Evolutionary conservation across 345 rosid species (phyloP).

Genomic region (Boechera divaricarpa): DNA sequence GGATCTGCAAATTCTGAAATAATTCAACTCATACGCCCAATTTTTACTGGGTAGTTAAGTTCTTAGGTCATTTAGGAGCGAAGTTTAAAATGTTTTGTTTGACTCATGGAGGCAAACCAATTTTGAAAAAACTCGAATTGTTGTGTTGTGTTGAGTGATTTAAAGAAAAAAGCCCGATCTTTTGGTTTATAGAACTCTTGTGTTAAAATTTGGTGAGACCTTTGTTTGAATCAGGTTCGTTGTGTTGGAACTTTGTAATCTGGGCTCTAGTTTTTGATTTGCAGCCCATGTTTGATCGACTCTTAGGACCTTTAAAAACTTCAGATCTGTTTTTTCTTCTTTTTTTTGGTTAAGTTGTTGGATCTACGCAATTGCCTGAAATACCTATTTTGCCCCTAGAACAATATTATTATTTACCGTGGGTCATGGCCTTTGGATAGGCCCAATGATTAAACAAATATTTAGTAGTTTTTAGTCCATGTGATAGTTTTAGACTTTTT

Average conservation of each 20-base stretch:
- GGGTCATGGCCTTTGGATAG: slow-evolving; percentile 27
- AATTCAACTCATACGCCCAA: background rate
- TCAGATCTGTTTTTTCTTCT: slow-evolving; percentile 28
- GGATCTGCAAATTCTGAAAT: background rate
- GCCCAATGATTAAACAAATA: slow-evolving; percentile 13
- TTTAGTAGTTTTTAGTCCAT: background rate
- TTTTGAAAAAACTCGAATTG: slow-evolving; percentile 8
- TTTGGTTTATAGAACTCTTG: background rate
- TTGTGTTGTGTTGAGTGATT: background rate
- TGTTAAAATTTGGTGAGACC: background rate
- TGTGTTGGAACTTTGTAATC: background rate
- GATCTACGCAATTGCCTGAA: background rate
- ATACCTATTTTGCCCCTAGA: slow-evolving; percentile 27
- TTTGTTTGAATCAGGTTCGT: background rate
- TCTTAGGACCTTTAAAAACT: slow-evolving; percentile 15
- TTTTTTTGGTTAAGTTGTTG: background rate
- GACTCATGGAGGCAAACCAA: slow-evolving; percentile 33
- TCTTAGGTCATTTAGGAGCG: background rate
- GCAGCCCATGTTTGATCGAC: slow-evolving; percentile 43
- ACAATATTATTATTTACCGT: background rate
- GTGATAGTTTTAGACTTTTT: background rate
- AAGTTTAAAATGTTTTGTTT: background rate
- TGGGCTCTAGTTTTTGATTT: slow-evolving; percentile 38
- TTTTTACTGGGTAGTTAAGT: slow-evolving; percentile 12
- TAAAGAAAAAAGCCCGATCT: slow-evolving; percentile 16